Evolutionary conservation across 257 asterid genomes (phyloP), one percentile per base, ranked within the genome.

Genomic region (Mitragyna speciosa): DNA sequence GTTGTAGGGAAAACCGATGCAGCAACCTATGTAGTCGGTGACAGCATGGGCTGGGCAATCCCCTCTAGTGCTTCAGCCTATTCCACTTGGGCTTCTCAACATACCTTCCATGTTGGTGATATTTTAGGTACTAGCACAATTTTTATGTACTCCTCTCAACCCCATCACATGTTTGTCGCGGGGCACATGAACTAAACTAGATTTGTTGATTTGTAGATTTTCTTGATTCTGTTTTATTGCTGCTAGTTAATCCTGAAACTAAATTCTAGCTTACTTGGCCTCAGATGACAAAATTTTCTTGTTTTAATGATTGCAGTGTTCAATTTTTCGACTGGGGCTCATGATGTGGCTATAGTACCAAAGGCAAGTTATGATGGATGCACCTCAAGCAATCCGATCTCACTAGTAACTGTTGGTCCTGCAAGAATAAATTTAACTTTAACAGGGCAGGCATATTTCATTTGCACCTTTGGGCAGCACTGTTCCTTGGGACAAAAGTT

Each of bases 401-500:
- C 78, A 2, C 73, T 88, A 2, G 39, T 48, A 4, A 88, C 90
- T 2, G 59, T 58, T 11, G 89, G 94, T 41, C 97, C 97, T 0
- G 86, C 91, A 7, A 88, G 30, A 16, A 58, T 86, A 75, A 87
- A 88, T 24, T 90, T 92, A 48, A 59, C 65, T 83, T 5, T 88
- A 41, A 30, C 83, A 70, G 94, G 96, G 2, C 64, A 49, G 5
- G 19, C 80, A 28, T 78, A 87, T 86, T 92, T 72, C 93, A 87
- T 89, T 69, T 90, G 93, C 79, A 92, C 97, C 52, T 89, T 92
- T 68, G 85, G 84, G 69, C 75, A 61, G 16, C 95, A 92, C 45
- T 92, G 97, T 70, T 6, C 83, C 36, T 14, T 72, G 6, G 97
- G 93, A 24, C 95, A 92, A 70, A 88, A 87, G 65, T 70, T 92